Evolutionary conservation across 163 green algal species (phyloP), one percentile per base, ranked within the genome.

Genomic region (Chlamydomonas reinhardtii): DNA sequence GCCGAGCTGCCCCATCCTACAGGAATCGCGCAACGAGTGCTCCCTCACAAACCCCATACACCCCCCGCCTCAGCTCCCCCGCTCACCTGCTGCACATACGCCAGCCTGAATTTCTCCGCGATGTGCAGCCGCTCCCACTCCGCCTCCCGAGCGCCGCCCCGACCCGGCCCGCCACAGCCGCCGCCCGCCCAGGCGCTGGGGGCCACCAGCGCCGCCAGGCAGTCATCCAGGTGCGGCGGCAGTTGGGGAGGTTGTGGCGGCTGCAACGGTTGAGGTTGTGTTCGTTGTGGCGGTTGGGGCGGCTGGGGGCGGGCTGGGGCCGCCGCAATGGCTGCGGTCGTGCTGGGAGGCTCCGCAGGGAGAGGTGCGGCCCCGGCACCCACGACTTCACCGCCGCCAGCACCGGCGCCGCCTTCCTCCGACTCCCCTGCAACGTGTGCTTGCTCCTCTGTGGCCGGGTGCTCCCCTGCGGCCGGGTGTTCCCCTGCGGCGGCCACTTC

Each of bases 21-120:
- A n/a, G n/a, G n/a, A n/a, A n/a, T n/a, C n/a, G n/a, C n/a, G n/a
- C n/a, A n/a, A n/a, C n/a, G n/a, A n/a, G n/a, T n/a, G n/a, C n/a
- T n/a, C n/a, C n/a, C n/a, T n/a, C n/a, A n/a, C n/a, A n/a, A n/a
- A n/a, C n/a, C n/a, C n/a, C n/a, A n/a, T n/a, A n/a, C n/a, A n/a
- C n/a, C n/a, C n/a, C n/a, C n/a, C n/a, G n/a, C n/a, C n/a, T n/a
- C n/a, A n/a, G n/a, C n/a, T n/a, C n/a, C n/a, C 19, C 14, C 0
- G 1, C 79, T 11, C n/a, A 82, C 82, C 82, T 87, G 82, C 72
- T 75, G n/a, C 15, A 75, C 82, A 16, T 87, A 87, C 8, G 82
- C 82, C 37, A 77, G 37, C 29, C 82, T 39, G 61, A 87, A 87
- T 24, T 72, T 71, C 61, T 87, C 82, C 12, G 82, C 82, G 61